A percentile compares a stretch with the other conserved stretches of the same genome.
phyloP scores from a whole-genome alignment of 2,329 filamentous ascomycete genomes.

The Trichoderma sp. region DNA sequence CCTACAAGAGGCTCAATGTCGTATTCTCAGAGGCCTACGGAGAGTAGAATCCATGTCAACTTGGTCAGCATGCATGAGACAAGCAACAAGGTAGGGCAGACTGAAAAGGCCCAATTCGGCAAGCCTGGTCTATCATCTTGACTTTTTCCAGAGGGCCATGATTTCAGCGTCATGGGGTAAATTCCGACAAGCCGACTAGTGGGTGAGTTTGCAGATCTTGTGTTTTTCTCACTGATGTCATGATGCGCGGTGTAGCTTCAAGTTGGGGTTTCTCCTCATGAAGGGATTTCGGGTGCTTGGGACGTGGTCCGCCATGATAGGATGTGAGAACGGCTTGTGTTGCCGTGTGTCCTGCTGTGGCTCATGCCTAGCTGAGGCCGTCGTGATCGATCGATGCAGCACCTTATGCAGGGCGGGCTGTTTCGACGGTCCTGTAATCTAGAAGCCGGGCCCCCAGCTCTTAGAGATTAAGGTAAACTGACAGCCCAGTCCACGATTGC shows the following conservation, averaged over 20 bases:
- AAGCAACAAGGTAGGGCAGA: neutral
- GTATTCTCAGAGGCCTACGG: neutral
- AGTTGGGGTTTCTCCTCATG: neutral
- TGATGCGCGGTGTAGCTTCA: neutral
- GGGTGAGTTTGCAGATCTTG: neutral
- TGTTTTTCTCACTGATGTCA: neutral
- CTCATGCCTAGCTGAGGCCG: neutral
- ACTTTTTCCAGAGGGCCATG: neutral
- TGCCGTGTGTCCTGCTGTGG: neutral
- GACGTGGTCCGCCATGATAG: slow-evolving; percentile 14
- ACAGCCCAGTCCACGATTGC: neutral
- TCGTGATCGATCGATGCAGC: neutral
- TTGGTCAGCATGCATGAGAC: neutral
- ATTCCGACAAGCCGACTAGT: neutral
- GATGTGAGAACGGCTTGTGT: neutral
- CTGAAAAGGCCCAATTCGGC: neutral
- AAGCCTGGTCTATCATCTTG: neutral
- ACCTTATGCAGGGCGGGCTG: neutral
- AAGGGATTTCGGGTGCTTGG: neutral
- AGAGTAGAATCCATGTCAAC: neutral
- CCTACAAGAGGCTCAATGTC: neutral
- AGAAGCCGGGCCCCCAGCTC: neutral
- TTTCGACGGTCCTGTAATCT: neutral
- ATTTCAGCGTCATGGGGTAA: neutral
- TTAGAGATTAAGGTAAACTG: neutral